A percentile compares a stretch with the other conserved stretches of the same genome.
phyloP scores from a whole-genome alignment of 2,329 filamentous ascomycete species.

The Penicillium sp. region DNA sequence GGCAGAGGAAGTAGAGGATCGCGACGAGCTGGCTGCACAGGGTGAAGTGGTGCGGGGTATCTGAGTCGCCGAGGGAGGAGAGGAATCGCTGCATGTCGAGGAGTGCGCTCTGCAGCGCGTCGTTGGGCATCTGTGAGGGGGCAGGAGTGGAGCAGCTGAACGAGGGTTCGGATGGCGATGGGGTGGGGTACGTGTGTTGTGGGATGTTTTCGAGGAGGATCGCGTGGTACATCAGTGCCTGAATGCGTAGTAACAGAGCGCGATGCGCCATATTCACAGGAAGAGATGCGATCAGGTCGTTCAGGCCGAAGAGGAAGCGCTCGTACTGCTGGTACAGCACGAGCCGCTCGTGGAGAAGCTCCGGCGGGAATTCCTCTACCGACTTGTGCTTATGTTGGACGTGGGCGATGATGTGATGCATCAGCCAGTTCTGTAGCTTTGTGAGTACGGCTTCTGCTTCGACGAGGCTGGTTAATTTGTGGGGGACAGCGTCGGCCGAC shows the following conservation, averaged over 20 bases:
- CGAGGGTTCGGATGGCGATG: background rate
- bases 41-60: conserved; percentile 24
- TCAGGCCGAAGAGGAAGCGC: conserved; percentile 1
- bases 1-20: conserved; percentile 29
- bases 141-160: background rate
- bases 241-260: conserved; percentile 20
- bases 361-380: background rate
- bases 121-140: background rate
- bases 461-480: conserved; percentile 5
- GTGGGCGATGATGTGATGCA: conserved; percentile 25
- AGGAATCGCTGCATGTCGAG: conserved; percentile 1
- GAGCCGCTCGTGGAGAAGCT: conserved; percentile 18
- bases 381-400: conserved; percentile 16
- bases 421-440: conserved; percentile 29
- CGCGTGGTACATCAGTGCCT: conserved; percentile 21
- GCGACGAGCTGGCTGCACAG: conserved; percentile 31
- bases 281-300: conserved; percentile 7
- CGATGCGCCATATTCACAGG: background rate
- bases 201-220: conserved; percentile 21
- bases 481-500: background rate
- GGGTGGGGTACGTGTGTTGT: background rate
- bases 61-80: background rate
- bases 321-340: conserved; percentile 16
- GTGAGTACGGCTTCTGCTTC: conserved; percentile 24
- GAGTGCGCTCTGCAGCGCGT: background rate